A percentile compares a stretch with the other conserved stretches of the same genome.
Conservation (phyloP, 2,329 filamentous ascomycete species). For the Colletotrichum liriopes region DNA sequence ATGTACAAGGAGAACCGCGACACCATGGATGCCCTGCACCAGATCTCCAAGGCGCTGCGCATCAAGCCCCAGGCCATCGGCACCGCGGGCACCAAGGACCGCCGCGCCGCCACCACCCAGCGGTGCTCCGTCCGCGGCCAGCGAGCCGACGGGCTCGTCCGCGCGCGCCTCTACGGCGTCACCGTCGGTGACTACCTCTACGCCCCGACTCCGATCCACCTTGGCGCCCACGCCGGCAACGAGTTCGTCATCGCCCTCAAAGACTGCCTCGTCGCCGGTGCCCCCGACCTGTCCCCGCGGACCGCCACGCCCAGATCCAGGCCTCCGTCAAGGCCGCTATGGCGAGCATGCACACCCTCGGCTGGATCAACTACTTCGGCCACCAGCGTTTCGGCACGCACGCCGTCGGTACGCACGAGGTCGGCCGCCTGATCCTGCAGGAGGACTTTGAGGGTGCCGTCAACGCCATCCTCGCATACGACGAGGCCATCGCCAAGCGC, state of each 20-base stretch:
- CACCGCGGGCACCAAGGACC: conserved; percentile 90
- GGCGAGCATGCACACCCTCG: conserved; percentile 77
- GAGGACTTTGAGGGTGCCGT: conserved; percentile 87
- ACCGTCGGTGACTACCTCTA: conserved; percentile 88
- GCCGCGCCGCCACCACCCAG: conserved; percentile 88
- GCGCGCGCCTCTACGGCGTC: conserved; percentile 75
- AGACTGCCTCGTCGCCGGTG: conserved; percentile 76
- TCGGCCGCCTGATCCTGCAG: conserved; percentile 88
- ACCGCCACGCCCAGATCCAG: conserved; percentile 47
- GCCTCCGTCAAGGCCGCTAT: conserved; percentile 71
- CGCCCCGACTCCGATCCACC: conserved; percentile 77
- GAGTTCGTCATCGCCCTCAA: conserved; percentile 94
- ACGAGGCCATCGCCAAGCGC: conserved; percentile 70
- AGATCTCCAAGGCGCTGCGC: conserved; percentile 81
- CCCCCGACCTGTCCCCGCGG: conserved; percentile 26
- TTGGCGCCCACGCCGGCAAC: conserved; percentile 90
- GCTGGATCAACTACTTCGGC: conserved; percentile 98
- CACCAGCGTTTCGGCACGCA: conserved; percentile 97
- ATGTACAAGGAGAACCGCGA: conserved; percentile 98
- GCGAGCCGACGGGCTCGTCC: conserved; percentile 72
- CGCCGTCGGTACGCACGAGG: conserved; percentile 84
- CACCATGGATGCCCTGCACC: conserved; percentile 90
- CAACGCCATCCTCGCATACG: conserved; percentile 82
- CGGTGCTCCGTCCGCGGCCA: conserved; percentile 76
- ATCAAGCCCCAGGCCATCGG: conserved; percentile 82